Evolutionary conservation across 2,329 filamentous ascomycete species (phyloP).

Genomic region (Fusarium tricinctum): DNA sequence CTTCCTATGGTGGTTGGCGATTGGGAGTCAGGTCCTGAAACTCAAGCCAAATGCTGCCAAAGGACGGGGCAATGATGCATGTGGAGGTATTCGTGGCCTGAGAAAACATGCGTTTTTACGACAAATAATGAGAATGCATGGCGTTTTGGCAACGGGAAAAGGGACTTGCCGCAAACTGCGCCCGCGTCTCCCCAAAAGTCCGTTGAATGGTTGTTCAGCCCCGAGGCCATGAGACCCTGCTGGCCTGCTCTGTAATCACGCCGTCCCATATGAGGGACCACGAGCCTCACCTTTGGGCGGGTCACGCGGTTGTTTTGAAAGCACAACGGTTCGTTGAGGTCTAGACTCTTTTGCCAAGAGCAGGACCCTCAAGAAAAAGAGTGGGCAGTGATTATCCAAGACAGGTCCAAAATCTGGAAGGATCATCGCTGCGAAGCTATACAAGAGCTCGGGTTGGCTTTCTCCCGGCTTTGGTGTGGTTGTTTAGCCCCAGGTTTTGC

Average conservation of each 20-base stretch:
- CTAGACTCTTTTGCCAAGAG: slow-evolving; percentile 25
- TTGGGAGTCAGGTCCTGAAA: slow-evolving; percentile 22
- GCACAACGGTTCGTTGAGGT: slow-evolving; percentile 36
- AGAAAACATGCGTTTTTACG: slow-evolving; percentile 23
- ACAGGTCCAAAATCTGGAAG: slow-evolving; percentile 19
- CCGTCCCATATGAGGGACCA: slow-evolving; percentile 16
- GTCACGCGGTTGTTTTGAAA: slow-evolving; percentile 37
- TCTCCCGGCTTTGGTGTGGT: slow-evolving; percentile 28
- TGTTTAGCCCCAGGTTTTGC: background rate
- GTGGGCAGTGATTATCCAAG: slow-evolving; percentile 21
- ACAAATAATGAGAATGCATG: slow-evolving; percentile 5
- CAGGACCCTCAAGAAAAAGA: slow-evolving; percentile 2
- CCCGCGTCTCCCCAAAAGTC: slow-evolving; percentile 2
- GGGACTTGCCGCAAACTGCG: background rate
- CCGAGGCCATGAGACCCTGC: slow-evolving; percentile 31
- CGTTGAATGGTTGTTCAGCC: slow-evolving; percentile 22
- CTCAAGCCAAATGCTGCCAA: slow-evolving; percentile 33
- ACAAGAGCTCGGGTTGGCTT: slow-evolving; percentile 19
- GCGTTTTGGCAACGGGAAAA: background rate
- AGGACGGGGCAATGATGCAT: slow-evolving; percentile 39
- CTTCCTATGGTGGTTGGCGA: slow-evolving; percentile 16
- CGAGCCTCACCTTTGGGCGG: slow-evolving; percentile 27
- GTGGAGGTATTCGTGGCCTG: slow-evolving; percentile 27
- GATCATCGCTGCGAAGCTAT: slow-evolving; percentile 26
- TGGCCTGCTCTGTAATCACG: background rate